phyloP scores from a whole-genome alignment of 2,329 filamentous ascomycete genomes.

The Hypoxylon sp. region DNA sequence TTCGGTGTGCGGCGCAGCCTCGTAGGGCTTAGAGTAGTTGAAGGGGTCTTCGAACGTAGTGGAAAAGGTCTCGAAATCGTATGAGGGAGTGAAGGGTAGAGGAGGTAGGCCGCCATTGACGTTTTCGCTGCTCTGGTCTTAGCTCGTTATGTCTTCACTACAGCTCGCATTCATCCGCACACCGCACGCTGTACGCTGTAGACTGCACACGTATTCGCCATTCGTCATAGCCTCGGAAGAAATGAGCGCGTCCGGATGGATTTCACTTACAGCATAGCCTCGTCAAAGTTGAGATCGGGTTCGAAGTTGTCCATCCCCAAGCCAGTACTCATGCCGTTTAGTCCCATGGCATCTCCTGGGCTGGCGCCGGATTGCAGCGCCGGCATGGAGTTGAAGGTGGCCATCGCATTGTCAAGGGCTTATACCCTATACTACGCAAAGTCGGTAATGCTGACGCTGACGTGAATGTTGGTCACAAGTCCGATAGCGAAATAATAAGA shows the following conservation, averaged over 20 bases:
- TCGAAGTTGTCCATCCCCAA: constrained; percentile 65
- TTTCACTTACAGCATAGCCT: constrained; percentile 65
- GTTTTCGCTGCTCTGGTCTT: constrained; percentile 53
- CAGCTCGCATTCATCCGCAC: constrained; percentile 10
- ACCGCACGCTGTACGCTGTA: constrained; percentile 6
- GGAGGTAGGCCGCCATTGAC: constrained; percentile 57
- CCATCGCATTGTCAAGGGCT: constrained; percentile 64
- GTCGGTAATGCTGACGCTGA: constrained; percentile 35
- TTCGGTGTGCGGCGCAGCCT: constrained; percentile 58
- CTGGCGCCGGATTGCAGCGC: constrained; percentile 60
- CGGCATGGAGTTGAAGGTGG: constrained; percentile 68
- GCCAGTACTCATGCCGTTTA: constrained; percentile 55
- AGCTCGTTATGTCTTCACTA: constrained; percentile 38
- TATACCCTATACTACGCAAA: constrained; percentile 42
- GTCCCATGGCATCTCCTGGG: constrained; percentile 59
- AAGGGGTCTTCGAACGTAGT: constrained; percentile 75
- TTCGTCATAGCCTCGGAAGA: constrained; percentile 16
- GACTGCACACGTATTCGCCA: constrained; percentile 1
- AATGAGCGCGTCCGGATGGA: constrained; percentile 13
- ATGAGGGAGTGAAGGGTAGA: constrained; percentile 67
- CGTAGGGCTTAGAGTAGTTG: constrained; percentile 65
- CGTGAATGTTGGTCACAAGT: constrained; percentile 22
- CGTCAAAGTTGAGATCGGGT: constrained; percentile 66
- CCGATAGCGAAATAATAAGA: constrained; percentile 11
- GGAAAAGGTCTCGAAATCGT: constrained; percentile 71